Evolutionary conservation across 139 green algal genomes (phyloP).

Genomic region (Auxenochlorella pyrenoidosa): DNA sequence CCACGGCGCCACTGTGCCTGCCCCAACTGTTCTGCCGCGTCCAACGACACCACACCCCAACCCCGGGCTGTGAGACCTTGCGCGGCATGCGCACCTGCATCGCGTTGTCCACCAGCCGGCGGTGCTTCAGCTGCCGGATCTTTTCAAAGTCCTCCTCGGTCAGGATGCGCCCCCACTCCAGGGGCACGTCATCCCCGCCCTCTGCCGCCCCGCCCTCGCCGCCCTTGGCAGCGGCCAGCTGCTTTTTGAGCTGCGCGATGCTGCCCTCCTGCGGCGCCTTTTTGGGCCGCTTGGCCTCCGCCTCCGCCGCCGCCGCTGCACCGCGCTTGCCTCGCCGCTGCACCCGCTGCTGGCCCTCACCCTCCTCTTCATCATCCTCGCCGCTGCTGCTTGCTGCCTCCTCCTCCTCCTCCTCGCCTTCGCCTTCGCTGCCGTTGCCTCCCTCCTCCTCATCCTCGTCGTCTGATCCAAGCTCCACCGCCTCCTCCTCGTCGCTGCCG

Average conservation of each 20-base stretch:
- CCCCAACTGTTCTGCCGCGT: too few species aligned
- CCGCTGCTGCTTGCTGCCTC: conserved; percentile 48
- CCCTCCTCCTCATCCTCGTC: conserved; percentile 33
- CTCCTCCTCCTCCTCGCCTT: conserved; percentile 4
- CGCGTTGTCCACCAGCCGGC: conserved; percentile 67
- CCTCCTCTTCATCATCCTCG: conserved; percentile 43
- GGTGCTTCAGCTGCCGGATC: conserved; percentile 73
- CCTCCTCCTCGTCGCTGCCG: conserved; percentile 17
- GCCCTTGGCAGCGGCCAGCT: conserved; percentile 38
- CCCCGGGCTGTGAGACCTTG: too few species aligned
- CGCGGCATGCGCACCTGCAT: too few species aligned
- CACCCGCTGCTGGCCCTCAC: conserved; percentile 18
- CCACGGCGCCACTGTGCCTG: too few species aligned
- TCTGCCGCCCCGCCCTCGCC: background rate
- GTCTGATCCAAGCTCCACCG: background rate
- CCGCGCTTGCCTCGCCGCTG: background rate
- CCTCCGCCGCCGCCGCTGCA: background rate
- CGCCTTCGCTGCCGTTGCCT: background rate
- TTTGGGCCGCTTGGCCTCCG: background rate
- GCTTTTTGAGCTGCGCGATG: conserved; percentile 52
- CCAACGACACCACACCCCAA: too few species aligned
- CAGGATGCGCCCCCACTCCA: conserved; percentile 84
- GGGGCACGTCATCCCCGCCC: conserved; percentile 35
- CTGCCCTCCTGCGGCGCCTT: conserved; percentile 37
- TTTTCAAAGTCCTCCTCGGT: conserved; percentile 87